Evolutionary conservation across 2,329 filamentous ascomycete species (phyloP).

Genomic region (Fragosphaeria purpurea): DNA sequence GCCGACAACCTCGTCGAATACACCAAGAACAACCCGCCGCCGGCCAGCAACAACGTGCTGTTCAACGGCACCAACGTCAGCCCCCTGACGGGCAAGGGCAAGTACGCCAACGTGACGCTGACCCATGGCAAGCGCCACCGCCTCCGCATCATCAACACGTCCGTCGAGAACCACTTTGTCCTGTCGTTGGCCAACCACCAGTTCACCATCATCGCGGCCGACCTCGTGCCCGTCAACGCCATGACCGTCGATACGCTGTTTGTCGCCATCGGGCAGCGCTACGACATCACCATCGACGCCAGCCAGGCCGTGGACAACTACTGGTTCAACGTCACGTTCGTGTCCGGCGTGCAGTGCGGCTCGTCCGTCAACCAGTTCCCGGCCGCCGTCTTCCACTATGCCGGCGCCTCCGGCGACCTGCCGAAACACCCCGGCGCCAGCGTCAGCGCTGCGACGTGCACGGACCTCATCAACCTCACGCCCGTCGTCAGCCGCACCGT

Average conservation of each 20-base stretch:
- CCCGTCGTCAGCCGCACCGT: slow-evolving; percentile 7
- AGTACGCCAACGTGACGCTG: slow-evolving; percentile 24
- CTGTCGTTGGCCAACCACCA: slow-evolving; percentile 39
- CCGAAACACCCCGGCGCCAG: slow-evolving; percentile 15
- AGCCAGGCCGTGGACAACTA: slow-evolving; percentile 24
- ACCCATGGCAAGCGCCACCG: slow-evolving; percentile 34
- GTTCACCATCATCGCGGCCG: slow-evolving; percentile 39
- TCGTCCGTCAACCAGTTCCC: slow-evolving; percentile 14
- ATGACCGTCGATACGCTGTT: slow-evolving; percentile 35
- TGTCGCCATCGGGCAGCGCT: slow-evolving; percentile 35
- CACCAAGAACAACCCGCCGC: slow-evolving; percentile 3
- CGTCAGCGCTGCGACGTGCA: background rate
- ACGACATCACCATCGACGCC: slow-evolving; percentile 36
- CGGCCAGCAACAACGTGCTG: slow-evolving; percentile 25
- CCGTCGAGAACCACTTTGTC: slow-evolving; percentile 36
- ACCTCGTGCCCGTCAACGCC: slow-evolving; percentile 40
- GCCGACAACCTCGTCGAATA: slow-evolving; percentile 13
- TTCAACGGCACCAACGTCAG: slow-evolving; percentile 32
- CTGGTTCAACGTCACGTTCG: slow-evolving; percentile 32
- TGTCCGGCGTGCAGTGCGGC: slow-evolving; percentile 14
- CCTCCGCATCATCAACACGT: slow-evolving; percentile 40
- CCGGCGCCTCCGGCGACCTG: slow-evolving; percentile 12
- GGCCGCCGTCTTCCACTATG: slow-evolving; percentile 21
- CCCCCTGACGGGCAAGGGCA: slow-evolving; percentile 15
- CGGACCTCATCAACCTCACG: slow-evolving; percentile 1